phyloP scores from a whole-genome alignment of 2,329 filamentous ascomycete genomes.

The Dendryphion nanum region DNA sequence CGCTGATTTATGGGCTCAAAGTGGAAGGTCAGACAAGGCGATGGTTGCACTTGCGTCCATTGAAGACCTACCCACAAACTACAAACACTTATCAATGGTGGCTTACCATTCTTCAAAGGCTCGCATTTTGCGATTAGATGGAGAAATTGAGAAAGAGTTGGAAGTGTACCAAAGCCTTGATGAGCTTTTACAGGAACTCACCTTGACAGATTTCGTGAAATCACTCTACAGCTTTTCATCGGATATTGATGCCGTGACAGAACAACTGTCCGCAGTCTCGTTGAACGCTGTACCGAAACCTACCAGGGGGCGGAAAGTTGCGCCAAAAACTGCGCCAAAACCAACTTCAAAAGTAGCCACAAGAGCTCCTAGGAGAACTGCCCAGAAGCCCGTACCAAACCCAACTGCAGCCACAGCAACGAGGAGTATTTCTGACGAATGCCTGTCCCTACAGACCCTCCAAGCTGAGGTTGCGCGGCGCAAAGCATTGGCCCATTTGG shows the following conservation, averaged over 20 bases:
- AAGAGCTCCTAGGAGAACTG: constrained; percentile 14
- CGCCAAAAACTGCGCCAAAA: constrained; percentile 1
- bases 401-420: constrained; percentile 13
- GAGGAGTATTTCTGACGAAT: constrained; percentile 31
- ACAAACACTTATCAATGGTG: constrained; percentile 52
- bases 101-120: constrained; percentile 52
- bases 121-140: constrained; percentile 47
- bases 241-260: constrained; percentile 37
- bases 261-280: constrained; percentile 43
- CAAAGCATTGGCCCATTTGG: constrained; percentile 46
- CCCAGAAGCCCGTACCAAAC: constrained; percentile 3
- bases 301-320: constrained; percentile 22
- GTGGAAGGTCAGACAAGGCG: constrained; percentile 51
- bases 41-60: constrained; percentile 56
- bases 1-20: constrained; percentile 51
- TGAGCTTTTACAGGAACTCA: constrained; percentile 44
- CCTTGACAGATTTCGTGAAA: constrained; percentile 30
- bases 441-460: constrained; percentile 41
- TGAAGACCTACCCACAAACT: constrained; percentile 27
- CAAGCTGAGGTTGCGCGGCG: constrained; percentile 51
- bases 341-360: constrained; percentile 13
- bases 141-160: constrained; percentile 49
- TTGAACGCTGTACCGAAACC: constrained; percentile 25
- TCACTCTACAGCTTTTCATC: constrained; percentile 21
- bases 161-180: constrained; percentile 51